phyloP scores from a whole-genome alignment of 352 stramenopile species.

The Phytophthora quininea region DNA sequence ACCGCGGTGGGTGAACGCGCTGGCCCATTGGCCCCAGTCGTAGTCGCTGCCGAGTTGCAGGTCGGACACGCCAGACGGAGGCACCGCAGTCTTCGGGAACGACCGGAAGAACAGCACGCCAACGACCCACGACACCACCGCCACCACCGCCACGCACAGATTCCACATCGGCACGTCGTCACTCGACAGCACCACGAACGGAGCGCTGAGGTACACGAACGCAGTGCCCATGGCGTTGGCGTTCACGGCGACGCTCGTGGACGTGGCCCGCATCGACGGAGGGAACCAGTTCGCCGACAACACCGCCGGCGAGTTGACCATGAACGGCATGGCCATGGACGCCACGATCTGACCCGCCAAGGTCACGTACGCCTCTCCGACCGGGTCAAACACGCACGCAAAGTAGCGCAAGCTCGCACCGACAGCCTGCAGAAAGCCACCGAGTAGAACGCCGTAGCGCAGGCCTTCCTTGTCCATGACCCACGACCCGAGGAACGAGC shows the following conservation, averaged over 20 bases:
- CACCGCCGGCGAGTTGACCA: constrained; percentile 83
- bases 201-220: constrained; percentile 58
- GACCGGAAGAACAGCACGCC: constrained; percentile 47
- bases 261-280: constrained; percentile 61
- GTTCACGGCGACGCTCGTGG: constrained; percentile 78
- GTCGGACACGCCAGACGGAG: constrained; percentile 56
- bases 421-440: constrained; percentile 56
- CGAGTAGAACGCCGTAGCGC: constrained; percentile 65
- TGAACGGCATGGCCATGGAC: constrained; percentile 81
- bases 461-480: constrained; percentile 83
- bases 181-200: constrained; percentile 50
- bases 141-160: constrained; percentile 41
- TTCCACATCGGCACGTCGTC: constrained; percentile 52
- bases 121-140: constrained; percentile 23
- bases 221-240: constrained; percentile 76
- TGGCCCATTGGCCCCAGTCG: constrained; percentile 75
- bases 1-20: constrained; percentile 61
- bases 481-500: constrained; percentile 79
- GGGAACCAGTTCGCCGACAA: constrained; percentile 81
- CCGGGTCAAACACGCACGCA: constrained; percentile 30
- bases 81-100: constrained; percentile 44
- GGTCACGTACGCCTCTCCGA: constrained; percentile 45
- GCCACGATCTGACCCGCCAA: constrained; percentile 68
- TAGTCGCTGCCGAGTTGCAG: constrained; percentile 71
- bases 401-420: constrained; percentile 57